A percentile compares a stretch with the other conserved stretches of the same genome.
These are phyloP conservation scores for Exophiala dermatitidis DNA, from an alignment of 2,329 filamentous ascomycete species.

Conservation along the genomic window DNA sequence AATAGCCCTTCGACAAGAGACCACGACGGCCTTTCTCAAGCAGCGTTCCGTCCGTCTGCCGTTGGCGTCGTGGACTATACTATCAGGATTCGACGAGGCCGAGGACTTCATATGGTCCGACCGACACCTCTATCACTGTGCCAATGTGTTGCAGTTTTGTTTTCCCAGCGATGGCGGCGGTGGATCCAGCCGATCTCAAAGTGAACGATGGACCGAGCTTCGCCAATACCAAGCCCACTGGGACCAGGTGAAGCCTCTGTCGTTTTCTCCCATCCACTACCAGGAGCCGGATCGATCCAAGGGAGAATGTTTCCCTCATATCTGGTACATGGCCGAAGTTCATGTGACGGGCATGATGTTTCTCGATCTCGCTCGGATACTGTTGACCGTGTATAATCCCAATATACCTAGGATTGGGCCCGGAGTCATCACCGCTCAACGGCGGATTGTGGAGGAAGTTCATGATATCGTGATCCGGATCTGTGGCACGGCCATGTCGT, in stretches of 20 bases:
- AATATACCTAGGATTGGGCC: slow-evolving; percentile 27
- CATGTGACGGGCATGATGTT: slow-evolving; percentile 27
- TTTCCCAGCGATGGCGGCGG: slow-evolving; percentile 36
- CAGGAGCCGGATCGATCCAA: slow-evolving; percentile 21
- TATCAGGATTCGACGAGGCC: slow-evolving; percentile 23
- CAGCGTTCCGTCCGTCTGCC: slow-evolving; percentile 20
- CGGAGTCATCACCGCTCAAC: slow-evolving; percentile 16
- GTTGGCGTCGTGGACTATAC: slow-evolving; percentile 23
- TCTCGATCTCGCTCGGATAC: slow-evolving; percentile 26
- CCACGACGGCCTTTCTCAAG: slow-evolving; percentile 22
- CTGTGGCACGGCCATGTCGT: slow-evolving; percentile 54
- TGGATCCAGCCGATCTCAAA: slow-evolving; percentile 5
- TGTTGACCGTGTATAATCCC: slow-evolving; percentile 29
- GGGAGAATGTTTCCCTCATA: slow-evolving; percentile 26
- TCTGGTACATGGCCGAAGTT: slow-evolving; percentile 28
- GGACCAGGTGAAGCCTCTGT: slow-evolving; percentile 24
- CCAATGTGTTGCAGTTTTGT: slow-evolving; percentile 58
- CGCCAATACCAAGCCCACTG: slow-evolving; percentile 23
- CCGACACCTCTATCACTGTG: slow-evolving; percentile 54
- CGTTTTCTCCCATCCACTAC: slow-evolving; percentile 26
- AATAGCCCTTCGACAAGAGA: slow-evolving; percentile 25
- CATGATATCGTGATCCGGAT: slow-evolving; percentile 44
- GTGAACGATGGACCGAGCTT: slow-evolving; percentile 24
- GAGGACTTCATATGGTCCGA: slow-evolving; percentile 38
- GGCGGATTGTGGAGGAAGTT: slow-evolving; percentile 27